Percentiles rank a stretch among this genome's conserved stretches.
Conservation (phyloP, 2,329 filamentous ascomycete genomes). For the Colletotrichum lupini region DNA sequence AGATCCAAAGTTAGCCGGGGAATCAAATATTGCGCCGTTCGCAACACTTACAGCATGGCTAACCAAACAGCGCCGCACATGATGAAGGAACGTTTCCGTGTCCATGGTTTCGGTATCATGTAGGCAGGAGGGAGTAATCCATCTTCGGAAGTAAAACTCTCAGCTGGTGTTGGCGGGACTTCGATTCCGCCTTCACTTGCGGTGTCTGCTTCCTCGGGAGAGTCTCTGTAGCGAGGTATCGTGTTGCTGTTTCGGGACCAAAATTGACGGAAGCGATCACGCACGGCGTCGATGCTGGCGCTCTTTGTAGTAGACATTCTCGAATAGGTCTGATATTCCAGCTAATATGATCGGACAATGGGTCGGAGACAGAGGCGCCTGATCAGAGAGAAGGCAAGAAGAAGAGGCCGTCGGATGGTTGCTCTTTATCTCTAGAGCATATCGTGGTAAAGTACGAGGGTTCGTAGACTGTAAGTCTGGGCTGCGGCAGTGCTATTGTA, state of each 20-base stretch:
- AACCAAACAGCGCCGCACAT: slow-evolving; percentile 34
- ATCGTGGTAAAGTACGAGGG: neutral
- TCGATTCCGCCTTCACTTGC: neutral
- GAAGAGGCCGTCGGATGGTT: neutral
- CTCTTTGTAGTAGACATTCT: slow-evolving; percentile 10
- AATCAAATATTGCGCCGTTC: too few relatives aligned
- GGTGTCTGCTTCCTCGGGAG: slow-evolving; percentile 5
- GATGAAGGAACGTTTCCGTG: slow-evolving; percentile 27
- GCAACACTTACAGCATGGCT: slow-evolving; percentile 28
- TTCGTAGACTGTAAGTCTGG: neutral
- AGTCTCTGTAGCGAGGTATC: slow-evolving; percentile 17
- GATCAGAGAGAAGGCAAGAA: neutral
- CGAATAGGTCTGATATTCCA: neutral
- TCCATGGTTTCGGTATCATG: slow-evolving; percentile 26
- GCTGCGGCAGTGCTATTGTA: neutral
- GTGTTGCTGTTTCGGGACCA: slow-evolving; percentile 16
- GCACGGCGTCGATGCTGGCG: slow-evolving; percentile 11
- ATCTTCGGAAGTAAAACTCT: slow-evolving; percentile 29
- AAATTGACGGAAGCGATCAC: slow-evolving; percentile 27
- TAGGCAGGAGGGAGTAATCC: slow-evolving; percentile 18
- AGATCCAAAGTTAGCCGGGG: neutral
- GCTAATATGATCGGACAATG: neutral
- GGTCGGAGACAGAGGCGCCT: neutral
- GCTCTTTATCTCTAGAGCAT: neutral
- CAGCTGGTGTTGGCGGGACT: slow-evolving; percentile 9